A percentile compares a stretch with the other conserved stretches of the same genome.
Evolutionary conservation across 768 basidiomycete species (phyloP).

Genomic region (Amylocystis lapponica): DNA sequence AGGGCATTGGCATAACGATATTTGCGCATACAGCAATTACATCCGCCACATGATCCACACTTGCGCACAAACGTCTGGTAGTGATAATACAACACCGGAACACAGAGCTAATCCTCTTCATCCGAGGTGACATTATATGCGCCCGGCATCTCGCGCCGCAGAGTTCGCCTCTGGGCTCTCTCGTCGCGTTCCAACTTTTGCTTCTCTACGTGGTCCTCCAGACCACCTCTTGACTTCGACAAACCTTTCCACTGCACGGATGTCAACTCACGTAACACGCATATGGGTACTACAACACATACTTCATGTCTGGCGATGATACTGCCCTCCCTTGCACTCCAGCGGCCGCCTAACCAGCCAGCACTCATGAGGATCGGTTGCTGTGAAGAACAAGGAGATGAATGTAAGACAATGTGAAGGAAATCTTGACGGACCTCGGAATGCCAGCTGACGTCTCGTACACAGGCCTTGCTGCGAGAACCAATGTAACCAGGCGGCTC

Average conservation of each 20-base stretch:
- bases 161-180: neutral
- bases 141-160: slow-evolving; percentile 15
- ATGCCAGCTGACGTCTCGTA: slow-evolving; percentile 96
- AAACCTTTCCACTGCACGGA: slow-evolving; percentile 73
- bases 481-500: slow-evolving; percentile 35
- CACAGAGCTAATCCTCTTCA: neutral
- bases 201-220: slow-evolving; percentile 78
- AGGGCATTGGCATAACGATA: too few relatives aligned
- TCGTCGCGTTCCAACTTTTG: slow-evolving; percentile 30
- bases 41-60: too few relatives aligned
- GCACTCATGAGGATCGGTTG: slow-evolving; percentile 91
- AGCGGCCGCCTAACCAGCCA: slow-evolving; percentile 65
- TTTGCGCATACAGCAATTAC: too few relatives aligned
- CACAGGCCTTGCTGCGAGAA: slow-evolving; percentile 43
- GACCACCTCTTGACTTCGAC: slow-evolving; percentile 53
- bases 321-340: slow-evolving; percentile 47
- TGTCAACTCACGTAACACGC: neutral
- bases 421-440: slow-evolving; percentile 46
- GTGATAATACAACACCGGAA: too few relatives aligned
- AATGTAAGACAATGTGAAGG: neutral
- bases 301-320: slow-evolving; percentile 82
- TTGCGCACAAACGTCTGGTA: too few relatives aligned
- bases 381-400: too few relatives aligned
- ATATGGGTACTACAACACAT: neutral
- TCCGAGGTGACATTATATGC: slow-evolving; percentile 9